A percentile compares a stretch with the other conserved stretches of the same genome.
Conservation (phyloP, 257 asterid species). For the Fraxinus americana region DNA sequence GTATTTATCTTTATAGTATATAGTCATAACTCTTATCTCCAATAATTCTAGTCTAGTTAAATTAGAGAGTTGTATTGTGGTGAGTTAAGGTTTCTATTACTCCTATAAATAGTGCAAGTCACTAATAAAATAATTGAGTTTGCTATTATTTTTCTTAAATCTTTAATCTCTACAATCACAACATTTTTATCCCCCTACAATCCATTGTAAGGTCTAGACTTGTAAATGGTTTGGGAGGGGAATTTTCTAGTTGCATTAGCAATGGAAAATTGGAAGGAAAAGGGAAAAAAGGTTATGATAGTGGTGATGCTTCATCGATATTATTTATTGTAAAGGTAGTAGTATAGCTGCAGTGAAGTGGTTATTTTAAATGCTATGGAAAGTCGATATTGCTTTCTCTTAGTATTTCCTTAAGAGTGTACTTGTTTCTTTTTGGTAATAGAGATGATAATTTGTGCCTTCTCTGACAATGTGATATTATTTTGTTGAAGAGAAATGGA, state of each 20-base stretch:
- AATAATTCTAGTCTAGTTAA: no score
- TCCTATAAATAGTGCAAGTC: no score
- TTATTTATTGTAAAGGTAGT: background rate
- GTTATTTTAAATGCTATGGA: background rate
- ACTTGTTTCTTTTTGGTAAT: background rate
- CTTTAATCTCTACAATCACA: no score
- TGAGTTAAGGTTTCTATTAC: no score
- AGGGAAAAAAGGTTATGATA: no score
- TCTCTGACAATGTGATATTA: constrained; percentile 20
- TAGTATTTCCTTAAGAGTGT: background rate
- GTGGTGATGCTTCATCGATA: background rate
- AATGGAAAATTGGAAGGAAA: background rate
- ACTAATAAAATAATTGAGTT: no score
- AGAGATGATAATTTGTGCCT: background rate
- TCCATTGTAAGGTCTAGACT: background rate
- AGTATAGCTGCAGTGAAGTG: constrained; percentile 1
- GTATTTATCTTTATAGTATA: no score
- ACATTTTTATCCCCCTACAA: background rate
- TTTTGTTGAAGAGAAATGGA: constrained; percentile 50
- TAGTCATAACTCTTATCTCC: no score
- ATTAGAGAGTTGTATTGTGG: no score
- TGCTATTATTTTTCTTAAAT: no score
- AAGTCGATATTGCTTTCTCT: background rate
- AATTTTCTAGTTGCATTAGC: background rate
- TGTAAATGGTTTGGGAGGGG: background rate